Conservation (phyloP, 768 basidiomycete species). For the Panaeolus papilionaceus region DNA sequence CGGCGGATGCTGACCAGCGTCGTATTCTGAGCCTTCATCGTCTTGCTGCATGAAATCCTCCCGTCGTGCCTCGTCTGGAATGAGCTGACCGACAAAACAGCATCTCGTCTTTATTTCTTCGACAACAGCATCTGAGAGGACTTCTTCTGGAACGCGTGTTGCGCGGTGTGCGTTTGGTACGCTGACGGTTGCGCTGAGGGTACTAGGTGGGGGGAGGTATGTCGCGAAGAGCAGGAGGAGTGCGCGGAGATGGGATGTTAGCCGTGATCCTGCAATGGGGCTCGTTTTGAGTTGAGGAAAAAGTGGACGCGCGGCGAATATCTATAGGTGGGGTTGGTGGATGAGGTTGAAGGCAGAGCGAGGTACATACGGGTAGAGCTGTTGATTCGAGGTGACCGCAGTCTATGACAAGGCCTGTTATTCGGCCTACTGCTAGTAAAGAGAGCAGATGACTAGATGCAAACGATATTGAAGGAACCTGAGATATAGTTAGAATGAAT, state of each 20-base stretch:
- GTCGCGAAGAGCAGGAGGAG: constrained; percentile 85
- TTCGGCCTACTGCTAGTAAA: constrained; percentile 83
- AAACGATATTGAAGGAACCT: constrained; percentile 96
- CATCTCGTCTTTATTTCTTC: constrained; percentile 91
- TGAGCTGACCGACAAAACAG: constrained; percentile 80
- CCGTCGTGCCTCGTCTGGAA: constrained; percentile 44
- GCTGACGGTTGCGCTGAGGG: constrained; percentile 67
- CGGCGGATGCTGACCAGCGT: constrained; percentile 37
- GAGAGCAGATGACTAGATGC: constrained; percentile 88
- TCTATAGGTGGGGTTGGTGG: constrained; percentile 51
- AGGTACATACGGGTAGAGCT: constrained; percentile 75
- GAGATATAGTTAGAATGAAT: constrained; percentile 16
- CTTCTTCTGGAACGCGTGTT: constrained; percentile 75
- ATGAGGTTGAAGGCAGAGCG: background rate
- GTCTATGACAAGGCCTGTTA: constrained; percentile 94
- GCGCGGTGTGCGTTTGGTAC: constrained; percentile 67
- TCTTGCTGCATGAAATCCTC: constrained; percentile 34
- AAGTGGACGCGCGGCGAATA: constrained; percentile 88
- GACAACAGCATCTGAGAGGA: constrained; percentile 80
- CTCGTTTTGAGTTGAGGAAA: constrained; percentile 85
- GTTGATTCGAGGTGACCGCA: constrained; percentile 92
- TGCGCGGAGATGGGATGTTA: constrained; percentile 79
- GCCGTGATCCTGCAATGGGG: constrained; percentile 84
- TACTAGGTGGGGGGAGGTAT: constrained; percentile 83
- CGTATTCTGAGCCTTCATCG: constrained; percentile 46